phyloP scores from a whole-genome alignment of 2,329 filamentous ascomycete genomes.

The Neocucurbitaria cava region DNA sequence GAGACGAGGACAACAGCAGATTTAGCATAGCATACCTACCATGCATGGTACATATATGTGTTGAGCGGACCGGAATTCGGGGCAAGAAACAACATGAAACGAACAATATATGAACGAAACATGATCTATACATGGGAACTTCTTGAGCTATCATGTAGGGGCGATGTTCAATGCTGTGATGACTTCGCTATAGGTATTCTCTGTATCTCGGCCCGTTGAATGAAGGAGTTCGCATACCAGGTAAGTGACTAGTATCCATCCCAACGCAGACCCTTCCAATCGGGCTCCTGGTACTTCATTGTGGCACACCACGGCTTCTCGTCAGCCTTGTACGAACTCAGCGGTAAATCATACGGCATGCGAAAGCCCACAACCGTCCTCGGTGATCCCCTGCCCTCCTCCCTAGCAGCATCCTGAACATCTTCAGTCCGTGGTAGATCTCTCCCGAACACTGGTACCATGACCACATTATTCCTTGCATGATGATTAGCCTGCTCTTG shows the following conservation, averaged over 20 bases:
- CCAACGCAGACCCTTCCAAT: constrained; percentile 63
- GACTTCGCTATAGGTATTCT: too few species aligned
- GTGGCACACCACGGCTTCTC: constrained; percentile 83
- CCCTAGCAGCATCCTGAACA: constrained; percentile 24
- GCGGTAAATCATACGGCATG: constrained; percentile 82
- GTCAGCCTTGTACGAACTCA: constrained; percentile 66
- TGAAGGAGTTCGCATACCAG: too few species aligned
- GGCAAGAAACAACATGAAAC: too few species aligned
- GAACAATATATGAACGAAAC: too few species aligned
- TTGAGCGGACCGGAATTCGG: too few species aligned
- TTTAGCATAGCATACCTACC: too few species aligned
- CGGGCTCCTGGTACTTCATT: constrained; percentile 64
- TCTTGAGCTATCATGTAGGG: not conserved
- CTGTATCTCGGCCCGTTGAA: too few species aligned
- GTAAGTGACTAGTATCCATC: too few species aligned
- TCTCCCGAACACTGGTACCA: constrained; percentile 72
- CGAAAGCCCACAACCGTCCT: constrained; percentile 68
- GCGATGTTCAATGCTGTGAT: too few species aligned
- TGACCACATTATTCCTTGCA: constrained; percentile 47
- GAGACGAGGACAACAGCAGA: not conserved
- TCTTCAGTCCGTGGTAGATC: constrained; percentile 59
- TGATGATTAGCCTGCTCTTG: not conserved
- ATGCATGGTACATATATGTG: too few species aligned
- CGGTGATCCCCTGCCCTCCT: constrained; percentile 11
- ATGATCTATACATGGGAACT: too few species aligned